phyloP scores from a whole-genome alignment of 2,329 filamentous ascomycete species.

The Trichoderma sp. region DNA sequence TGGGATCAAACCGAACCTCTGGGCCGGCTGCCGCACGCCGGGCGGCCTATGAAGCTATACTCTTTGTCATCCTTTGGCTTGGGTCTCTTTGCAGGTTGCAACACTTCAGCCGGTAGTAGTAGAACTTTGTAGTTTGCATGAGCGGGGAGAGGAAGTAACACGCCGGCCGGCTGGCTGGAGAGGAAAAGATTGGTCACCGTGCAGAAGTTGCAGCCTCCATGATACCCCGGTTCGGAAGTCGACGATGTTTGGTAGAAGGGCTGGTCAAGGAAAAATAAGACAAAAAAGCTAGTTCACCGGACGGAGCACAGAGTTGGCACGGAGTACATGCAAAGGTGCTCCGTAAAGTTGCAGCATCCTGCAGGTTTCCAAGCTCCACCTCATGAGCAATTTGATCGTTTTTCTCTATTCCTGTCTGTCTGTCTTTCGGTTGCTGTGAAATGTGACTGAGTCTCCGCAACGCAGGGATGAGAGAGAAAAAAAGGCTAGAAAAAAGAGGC shows the following conservation, averaged over 20 bases:
- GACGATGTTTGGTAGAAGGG: conserved; percentile 8
- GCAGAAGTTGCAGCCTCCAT: conserved; percentile 6
- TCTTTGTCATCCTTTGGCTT: neutral
- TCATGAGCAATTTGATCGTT: neutral
- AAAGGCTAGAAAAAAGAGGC: neutral
- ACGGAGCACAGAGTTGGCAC: neutral
- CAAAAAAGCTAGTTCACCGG: neutral
- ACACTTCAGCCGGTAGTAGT: neutral
- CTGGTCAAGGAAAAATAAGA: neutral
- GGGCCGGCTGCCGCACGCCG: neutral
- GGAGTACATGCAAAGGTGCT: neutral
- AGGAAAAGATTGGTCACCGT: neutral
- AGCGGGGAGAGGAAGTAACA: neutral
- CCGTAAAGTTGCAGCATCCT: conserved; percentile 2
- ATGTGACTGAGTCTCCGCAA: neutral
- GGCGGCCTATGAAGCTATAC: neutral
- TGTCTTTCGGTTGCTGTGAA: neutral
- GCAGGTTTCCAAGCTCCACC: conserved; percentile 2
- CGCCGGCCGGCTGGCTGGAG: neutral
- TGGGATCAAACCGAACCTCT: neutral
- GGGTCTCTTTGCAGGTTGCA: conserved; percentile 2
- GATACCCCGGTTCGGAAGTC: conserved; percentile 9
- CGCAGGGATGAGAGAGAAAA: neutral
- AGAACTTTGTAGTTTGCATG: neutral
- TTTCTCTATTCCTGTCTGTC: neutral